Percentiles rank a stretch among this genome's conserved stretches.
Evolutionary conservation across 371 early-diverging fungal species (phyloP).

Genomic region (Basidiobolus heterosporus): DNA sequence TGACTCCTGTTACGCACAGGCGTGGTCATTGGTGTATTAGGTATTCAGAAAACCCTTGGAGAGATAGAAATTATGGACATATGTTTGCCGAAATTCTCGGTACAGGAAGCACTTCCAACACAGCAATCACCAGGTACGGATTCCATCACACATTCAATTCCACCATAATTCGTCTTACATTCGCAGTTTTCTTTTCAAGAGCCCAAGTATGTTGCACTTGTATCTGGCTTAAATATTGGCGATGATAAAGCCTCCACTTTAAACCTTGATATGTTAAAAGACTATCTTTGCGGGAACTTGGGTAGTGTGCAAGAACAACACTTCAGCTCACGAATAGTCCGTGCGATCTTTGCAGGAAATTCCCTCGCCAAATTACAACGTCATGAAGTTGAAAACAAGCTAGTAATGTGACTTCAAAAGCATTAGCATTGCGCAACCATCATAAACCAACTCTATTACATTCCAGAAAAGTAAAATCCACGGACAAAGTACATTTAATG

Average conservation of each 20-base stretch:
- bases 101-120: constrained; percentile 16
- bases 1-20: constrained; percentile 18
- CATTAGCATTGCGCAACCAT: too few relatives aligned
- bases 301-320: constrained; percentile 28
- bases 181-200: constrained; percentile 6
- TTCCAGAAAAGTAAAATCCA: constrained; percentile 19
- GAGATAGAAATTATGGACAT: constrained; percentile 67
- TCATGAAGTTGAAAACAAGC: constrained; percentile 17
- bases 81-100: constrained; percentile 46
- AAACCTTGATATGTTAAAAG: constrained; percentile 49
- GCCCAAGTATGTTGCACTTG: constrained; percentile 48
- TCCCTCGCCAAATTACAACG: constrained; percentile 24
- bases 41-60: constrained; percentile 43
- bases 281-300: constrained; percentile 62
- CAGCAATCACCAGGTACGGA: background rate
- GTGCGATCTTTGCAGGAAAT: constrained; percentile 66
- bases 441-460: background rate
- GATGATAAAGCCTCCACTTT: constrained; percentile 19
- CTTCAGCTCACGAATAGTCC: constrained; percentile 22
- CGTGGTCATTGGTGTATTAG: constrained; percentile 53
- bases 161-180: background rate
- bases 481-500: constrained; percentile 20
- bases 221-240: constrained; percentile 65
- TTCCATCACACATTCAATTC: background rate
- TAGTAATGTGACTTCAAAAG: constrained; percentile 9